Evolutionary conservation across 1,139 yeast species (phyloP).

Genomic region (Protomyces pachydermus): DNA sequence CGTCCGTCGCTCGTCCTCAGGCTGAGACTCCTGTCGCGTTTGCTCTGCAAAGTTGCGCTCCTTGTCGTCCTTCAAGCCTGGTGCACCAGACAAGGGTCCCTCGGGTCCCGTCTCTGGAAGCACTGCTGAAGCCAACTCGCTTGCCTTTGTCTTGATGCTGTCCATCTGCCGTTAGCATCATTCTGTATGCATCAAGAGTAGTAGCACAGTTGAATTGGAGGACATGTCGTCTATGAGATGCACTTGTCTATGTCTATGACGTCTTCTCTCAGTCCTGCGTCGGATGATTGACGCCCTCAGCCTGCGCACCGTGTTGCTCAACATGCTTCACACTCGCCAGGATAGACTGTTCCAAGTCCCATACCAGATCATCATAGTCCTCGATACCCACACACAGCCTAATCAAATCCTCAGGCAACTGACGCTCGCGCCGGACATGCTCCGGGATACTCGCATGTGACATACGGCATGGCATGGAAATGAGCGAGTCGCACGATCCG

Average conservation of each 20-base stretch:
- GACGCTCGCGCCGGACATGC: conserved; percentile 71
- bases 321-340: conserved; percentile 6
- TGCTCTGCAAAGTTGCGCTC: conserved; percentile 1
- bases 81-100: conserved; percentile 7
- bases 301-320: conserved; percentile 14
- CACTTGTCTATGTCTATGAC: neutral
- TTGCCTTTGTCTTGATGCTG: conserved; percentile 12
- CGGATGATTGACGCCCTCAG: conserved; percentile 21
- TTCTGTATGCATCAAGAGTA: no score
- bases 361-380: conserved; percentile 69
- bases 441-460: conserved; percentile 89
- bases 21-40: conserved; percentile 17
- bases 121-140: conserved; percentile 1
- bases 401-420: conserved; percentile 76
- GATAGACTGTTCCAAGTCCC: conserved; percentile 46
- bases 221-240: neutral
- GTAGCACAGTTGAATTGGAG: no score
- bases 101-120: conserved; percentile 18
- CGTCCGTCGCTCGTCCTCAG: neutral
- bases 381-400: conserved; percentile 86
- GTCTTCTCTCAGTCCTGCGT: conserved; percentile 8
- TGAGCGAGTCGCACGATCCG: conserved; percentile 88
- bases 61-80: conserved; percentile 1
- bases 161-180: conserved; percentile 5
- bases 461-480: conserved; percentile 75